Evolutionary conservation across 495 filamentous ascomycete species (phyloP), one percentile per base, ranked within the genome.

Genomic region (Penicillium subrubescens): DNA sequence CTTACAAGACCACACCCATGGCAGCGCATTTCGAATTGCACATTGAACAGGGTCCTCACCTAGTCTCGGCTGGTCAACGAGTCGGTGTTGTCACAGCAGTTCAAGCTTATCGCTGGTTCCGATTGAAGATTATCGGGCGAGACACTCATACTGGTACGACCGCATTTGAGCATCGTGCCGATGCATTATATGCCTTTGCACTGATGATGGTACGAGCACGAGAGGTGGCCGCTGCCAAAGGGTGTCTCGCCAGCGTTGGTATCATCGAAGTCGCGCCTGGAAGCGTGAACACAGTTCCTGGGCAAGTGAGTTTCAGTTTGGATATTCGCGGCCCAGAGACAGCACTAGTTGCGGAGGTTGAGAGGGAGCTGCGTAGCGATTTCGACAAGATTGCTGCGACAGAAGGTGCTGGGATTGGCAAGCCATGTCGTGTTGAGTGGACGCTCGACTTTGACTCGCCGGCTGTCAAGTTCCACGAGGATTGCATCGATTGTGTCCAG

Each of bases 21-120:
- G 92, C 86, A 19, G 91, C 91, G 2, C 90, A 93, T 71, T 94
- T 94, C 73, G 91, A 95, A 71, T 78, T 93, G 5, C 91, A 94
- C 68, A 93, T 94, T 59, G 91, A 94, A 69, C 91, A 94, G 75
- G 90, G 90, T 0, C 90, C 90, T 17, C 85, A 89, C 44, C 82
- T 94, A 3, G 84, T 92, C 57, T 75, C 79, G 2, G 81, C 84
- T 25, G 75, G 79, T 21, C 81, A 88, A 66, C 87, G 87, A 41
- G 84, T 93, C 27, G 91, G 90, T 8, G 83, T 92, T 7, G 91
- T 93, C 23, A 83, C 83, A 25, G 91, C 89, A 37, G 90, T 90
- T 8, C 80, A 82, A 63, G 80, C 81, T 29, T 92, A 89, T 71
- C 85, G 84, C 54, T 93, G 91, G 91, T 87, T 84, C 72, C 89